A percentile compares a stretch with the other conserved stretches of the same genome.
These are phyloP conservation scores for Rhodomyrtus tomentosa DNA, from an alignment of 345 rosid species.

Conservation along the genomic window DNA sequence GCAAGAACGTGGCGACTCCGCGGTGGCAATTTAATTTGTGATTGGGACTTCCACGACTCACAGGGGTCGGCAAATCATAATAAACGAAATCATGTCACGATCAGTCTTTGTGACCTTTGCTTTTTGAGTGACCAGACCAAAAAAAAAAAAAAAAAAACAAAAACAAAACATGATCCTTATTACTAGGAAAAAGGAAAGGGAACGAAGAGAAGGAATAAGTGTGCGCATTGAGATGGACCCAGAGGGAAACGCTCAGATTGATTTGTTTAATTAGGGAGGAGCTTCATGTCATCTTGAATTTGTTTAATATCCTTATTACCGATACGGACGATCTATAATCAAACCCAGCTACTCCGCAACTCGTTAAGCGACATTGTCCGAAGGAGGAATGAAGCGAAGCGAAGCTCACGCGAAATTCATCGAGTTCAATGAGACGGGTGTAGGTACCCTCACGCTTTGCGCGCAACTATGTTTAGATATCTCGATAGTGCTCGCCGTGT, in stretches of 20 bases:
- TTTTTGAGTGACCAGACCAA: neutral
- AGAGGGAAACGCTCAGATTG: neutral
- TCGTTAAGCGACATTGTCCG: neutral
- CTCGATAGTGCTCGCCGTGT: neutral
- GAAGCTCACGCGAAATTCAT: neutral
- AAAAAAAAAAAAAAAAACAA: no score
- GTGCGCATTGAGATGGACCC: neutral
- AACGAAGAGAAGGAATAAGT: neutral
- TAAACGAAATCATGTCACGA: neutral
- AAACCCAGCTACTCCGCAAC: neutral
- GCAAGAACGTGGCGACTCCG: neutral
- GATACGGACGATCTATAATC: neutral
- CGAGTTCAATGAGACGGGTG: neutral
- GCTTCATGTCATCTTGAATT: neutral
- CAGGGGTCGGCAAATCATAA: neutral
- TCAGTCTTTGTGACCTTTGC: neutral
- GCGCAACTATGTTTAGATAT: neutral
- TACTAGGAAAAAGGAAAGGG: neutral
- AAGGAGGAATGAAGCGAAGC: neutral
- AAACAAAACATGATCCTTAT: neutral
- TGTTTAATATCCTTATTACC: no score
- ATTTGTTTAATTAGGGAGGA: neutral
- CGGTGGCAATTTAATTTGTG: neutral
- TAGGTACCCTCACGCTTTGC: rapidly evolving
- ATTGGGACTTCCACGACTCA: neutral